Percentiles rank a stretch among this genome's conserved stretches.
These are phyloP conservation scores for Cubamyces sp. DNA, from an alignment of 768 basidiomycete genomes.

Conservation along the genomic window DNA sequence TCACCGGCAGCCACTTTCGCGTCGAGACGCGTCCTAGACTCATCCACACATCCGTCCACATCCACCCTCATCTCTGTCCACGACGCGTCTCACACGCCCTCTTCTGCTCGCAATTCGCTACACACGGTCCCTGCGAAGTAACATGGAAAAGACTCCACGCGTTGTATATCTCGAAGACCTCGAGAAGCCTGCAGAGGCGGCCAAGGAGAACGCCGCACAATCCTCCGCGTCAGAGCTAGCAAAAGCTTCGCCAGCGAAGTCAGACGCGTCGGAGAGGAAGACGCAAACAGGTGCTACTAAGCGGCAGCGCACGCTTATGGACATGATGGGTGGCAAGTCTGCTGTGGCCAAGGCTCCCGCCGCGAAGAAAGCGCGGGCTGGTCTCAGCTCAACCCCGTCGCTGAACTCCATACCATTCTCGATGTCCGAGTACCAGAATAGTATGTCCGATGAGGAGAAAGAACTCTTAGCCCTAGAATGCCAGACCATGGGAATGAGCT, in stretches of 20 bases:
- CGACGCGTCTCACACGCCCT: slow-evolving; percentile 11
- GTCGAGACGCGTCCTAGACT: slow-evolving; percentile 24
- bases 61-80: slow-evolving; percentile 3
- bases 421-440: slow-evolving; percentile 51
- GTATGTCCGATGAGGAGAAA: slow-evolving; percentile 60
- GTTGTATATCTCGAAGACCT: slow-evolving; percentile 43
- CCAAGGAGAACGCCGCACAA: slow-evolving; percentile 10
- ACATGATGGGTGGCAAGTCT: slow-evolving; percentile 56
- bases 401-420: slow-evolving; percentile 77
- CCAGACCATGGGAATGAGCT: slow-evolving; percentile 73
- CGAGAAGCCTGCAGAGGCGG: slow-evolving; percentile 20
- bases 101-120: neutral
- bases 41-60: neutral
- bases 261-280: slow-evolving; percentile 15
- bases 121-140: neutral
- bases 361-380: slow-evolving; percentile 52
- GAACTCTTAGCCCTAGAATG: slow-evolving; percentile 68
- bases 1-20: slow-evolving; percentile 24
- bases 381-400: slow-evolving; percentile 26
- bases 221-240: neutral
- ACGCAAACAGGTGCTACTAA: slow-evolving; percentile 37
- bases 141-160: slow-evolving; percentile 19
- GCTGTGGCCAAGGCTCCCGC: slow-evolving; percentile 36
- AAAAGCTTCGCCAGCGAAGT: neutral
- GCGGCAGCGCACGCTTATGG: slow-evolving; percentile 67